Conservation (phyloP, 1,139 yeast genomes). For the Taiozyma sp. region DNA sequence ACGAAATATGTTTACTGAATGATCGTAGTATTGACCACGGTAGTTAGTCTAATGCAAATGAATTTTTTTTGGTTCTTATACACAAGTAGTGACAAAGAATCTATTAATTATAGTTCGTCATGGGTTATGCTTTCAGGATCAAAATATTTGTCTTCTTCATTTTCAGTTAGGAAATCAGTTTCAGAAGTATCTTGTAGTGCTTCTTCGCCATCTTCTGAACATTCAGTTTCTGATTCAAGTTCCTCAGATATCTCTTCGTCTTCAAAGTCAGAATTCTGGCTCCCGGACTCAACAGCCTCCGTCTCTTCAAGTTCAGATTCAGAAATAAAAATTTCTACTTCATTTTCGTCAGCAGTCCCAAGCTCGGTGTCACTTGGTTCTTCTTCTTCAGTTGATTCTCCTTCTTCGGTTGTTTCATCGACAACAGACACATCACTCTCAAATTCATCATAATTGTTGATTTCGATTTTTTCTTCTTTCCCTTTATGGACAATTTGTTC, state of each 20-base stretch:
- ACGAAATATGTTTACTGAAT: background rate
- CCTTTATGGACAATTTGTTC: background rate
- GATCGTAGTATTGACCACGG: background rate
- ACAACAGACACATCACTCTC: conserved; percentile 1
- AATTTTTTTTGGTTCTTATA: background rate
- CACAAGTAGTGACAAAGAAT: background rate
- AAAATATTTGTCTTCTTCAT: conserved; percentile 2
- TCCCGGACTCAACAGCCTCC: conserved; percentile 1
- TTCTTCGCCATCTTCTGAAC: background rate
- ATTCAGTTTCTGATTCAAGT: background rate
- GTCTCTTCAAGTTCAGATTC: background rate
- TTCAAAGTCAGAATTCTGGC: background rate
- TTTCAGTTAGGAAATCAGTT: conserved; percentile 1
- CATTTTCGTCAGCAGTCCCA: background rate
- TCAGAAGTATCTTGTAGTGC: background rate
- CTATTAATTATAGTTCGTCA: conserved; percentile 8
- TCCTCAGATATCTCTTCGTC: background rate
- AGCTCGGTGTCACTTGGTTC: background rate
- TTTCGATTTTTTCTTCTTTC: background rate
- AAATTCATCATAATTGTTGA: background rate
- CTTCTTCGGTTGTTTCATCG: conserved; percentile 1
- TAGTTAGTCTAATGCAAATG: background rate
- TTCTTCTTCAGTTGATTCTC: too few relatives aligned
- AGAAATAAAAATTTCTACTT: background rate
- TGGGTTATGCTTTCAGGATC: conserved; percentile 1